Percentiles rank a stretch among this genome's conserved stretches.
Conservation (phyloP, 1,284 basidiomycete species). For the Cutaneotrichosporon cavernicola region DNA sequence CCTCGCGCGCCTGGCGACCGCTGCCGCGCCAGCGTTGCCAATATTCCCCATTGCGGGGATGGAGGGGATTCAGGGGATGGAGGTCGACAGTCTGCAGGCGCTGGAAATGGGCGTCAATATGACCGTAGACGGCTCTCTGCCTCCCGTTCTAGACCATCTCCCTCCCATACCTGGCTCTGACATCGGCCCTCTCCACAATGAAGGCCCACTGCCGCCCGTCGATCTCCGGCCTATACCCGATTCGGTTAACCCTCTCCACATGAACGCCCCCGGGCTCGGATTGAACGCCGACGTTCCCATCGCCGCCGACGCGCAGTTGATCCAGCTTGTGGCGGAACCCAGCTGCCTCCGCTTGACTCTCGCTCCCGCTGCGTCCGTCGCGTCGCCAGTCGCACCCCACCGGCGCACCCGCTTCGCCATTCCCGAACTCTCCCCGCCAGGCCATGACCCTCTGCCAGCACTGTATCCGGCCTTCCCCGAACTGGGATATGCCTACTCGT, state of each 20-base stretch:
- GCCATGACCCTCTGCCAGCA: slow-evolving; percentile 3
- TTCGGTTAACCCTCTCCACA: not conserved
- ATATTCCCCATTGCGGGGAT: not conserved
- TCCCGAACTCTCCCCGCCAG: slow-evolving; percentile 1
- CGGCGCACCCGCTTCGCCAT: not conserved
- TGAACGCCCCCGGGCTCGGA: not conserved
- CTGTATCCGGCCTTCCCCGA: slow-evolving; percentile 5
- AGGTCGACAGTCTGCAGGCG: not conserved
- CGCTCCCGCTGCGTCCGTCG: not conserved
- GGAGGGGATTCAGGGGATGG: not conserved
- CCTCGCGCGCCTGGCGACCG: slow-evolving; percentile 13
- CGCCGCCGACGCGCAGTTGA: not conserved
- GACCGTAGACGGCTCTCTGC: not conserved
- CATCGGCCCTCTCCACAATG: not conserved
- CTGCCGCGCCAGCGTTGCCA: not conserved
- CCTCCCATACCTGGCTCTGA: not conserved
- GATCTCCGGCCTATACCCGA: not conserved
- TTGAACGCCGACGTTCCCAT: not conserved
- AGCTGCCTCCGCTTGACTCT: not conserved
- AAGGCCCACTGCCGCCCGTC: not conserved
- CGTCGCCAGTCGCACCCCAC: not conserved
- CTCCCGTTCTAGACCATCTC: not conserved
- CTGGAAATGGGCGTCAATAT: not conserved
- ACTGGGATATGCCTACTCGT: not conserved
- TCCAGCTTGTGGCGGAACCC: not conserved